A percentile compares a stretch with the other conserved stretches of the same genome.
phyloP scores from a whole-genome alignment of 2,329 filamentous ascomycete species.

The Hypoxylon sp. region DNA sequence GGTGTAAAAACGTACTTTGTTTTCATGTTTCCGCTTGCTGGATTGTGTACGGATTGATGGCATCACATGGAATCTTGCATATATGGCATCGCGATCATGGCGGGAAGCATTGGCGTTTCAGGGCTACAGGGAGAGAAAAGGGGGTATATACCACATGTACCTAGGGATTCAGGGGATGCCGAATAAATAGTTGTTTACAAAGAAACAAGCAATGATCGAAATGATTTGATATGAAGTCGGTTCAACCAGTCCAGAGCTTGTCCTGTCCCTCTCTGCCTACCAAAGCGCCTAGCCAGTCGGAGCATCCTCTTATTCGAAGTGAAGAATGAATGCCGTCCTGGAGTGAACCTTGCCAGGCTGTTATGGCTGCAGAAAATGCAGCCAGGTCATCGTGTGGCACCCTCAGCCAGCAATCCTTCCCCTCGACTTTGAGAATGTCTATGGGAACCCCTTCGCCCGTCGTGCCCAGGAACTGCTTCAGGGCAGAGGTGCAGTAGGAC shows the following conservation, averaged over 20 bases:
- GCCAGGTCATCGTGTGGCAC: constrained; percentile 67
- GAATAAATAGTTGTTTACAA: constrained; percentile 20
- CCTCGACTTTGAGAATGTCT: constrained; percentile 72
- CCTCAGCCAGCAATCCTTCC: constrained; percentile 67
- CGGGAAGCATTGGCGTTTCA: constrained; percentile 46
- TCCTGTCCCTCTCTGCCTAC: constrained; percentile 58
- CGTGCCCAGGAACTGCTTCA: constrained; percentile 74
- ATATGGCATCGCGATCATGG: constrained; percentile 40
- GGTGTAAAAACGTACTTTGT: constrained; percentile 60
- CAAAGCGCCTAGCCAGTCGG: constrained; percentile 70
- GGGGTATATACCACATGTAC: constrained; percentile 39
- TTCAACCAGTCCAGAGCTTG: constrained; percentile 58
- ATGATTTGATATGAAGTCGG: neutral
- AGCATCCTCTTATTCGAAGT: constrained; percentile 64
- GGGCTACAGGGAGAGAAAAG: constrained; percentile 35
- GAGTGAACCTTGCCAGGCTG: constrained; percentile 66
- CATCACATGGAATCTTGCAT: constrained; percentile 44
- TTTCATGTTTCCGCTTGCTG: constrained; percentile 29
- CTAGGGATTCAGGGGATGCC: constrained; percentile 16
- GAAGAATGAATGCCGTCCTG: constrained; percentile 55
- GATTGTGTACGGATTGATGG: constrained; percentile 37
- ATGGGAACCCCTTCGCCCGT: constrained; percentile 72
- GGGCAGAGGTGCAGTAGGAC: constrained; percentile 67
- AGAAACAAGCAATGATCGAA: neutral
- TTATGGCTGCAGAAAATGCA: constrained; percentile 69